Base-by-base conservation (phyloP, 192 early-diverging fungal species). In the Coemansia aciculifera region DNA sequence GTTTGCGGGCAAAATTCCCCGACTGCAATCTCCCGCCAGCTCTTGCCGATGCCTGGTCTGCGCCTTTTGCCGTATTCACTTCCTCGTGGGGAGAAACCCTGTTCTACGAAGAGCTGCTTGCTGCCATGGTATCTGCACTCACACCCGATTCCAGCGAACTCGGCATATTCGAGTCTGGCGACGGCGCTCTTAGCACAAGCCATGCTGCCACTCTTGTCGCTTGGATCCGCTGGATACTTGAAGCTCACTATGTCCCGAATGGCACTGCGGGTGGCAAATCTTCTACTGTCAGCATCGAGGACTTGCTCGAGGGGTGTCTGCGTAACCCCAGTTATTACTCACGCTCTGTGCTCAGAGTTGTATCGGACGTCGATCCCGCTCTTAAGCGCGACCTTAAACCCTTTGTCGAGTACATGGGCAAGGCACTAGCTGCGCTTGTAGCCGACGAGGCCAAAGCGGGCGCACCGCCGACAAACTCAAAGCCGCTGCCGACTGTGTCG, bases 261-360 rank as follows among this genome's bases (percentile, higher is more conserved):
- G 54, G 57, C 2, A 15, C 48, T 17, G 59, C 69, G 19, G 31
- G 36, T 9, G 51, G 51, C 51, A 52, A 52, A 10, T 36, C 57
- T 21, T 27, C 71, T 8, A 11, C 61, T 5, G 42, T 85, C 7
- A 64, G 62, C 32, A 51, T 90, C 19, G 84, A 87, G 37, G 78
- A 79, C 68, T 62, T 90, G 49, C 71, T 90, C 11, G 89, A 90
- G 68, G 60, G 69, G 31, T 88, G 87, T 56, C 71, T 90, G 62
- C 79, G 83, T n/a, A 87, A 76, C 62, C 86, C 86, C 10, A 84
- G 84, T 61, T 73, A 77, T 46, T 88, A 88, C 64, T 70, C 81
- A 37, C 72, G 81, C 12, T 57, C 81, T 3, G 62, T 79, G 44
- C 77, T 83, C 8, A 72, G 72, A 54, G 62, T 68, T 2, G 61